Evolutionary conservation across 495 filamentous ascomycete genomes (phyloP).

Genomic region (Pseudevernia furfuracea): DNA sequence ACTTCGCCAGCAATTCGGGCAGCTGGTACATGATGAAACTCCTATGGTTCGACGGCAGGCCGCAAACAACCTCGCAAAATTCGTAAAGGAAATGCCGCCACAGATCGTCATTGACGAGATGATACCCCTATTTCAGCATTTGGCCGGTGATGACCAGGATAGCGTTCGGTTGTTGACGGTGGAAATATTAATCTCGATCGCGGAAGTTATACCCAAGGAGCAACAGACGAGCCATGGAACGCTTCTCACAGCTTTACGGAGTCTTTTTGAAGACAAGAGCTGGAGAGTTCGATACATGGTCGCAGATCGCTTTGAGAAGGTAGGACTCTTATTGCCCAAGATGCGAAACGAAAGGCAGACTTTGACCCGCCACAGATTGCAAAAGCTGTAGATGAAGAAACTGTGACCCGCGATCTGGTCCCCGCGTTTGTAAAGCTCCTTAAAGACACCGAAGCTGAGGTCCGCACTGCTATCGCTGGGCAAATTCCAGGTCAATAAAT

Average conservation of each 20-base stretch:
- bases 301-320: conserved; percentile 96
- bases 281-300: conserved; percentile 99
- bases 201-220: conserved; percentile 95
- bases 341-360: conserved; percentile 4
- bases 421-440: conserved; percentile 95
- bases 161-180: conserved; percentile 94
- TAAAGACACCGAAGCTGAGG: conserved; percentile 95
- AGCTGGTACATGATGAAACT: conserved; percentile 93
- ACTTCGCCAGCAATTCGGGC: conserved; percentile 80
- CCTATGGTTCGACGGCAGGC: conserved; percentile 97
- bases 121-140: conserved; percentile 97
- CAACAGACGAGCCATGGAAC: conserved; percentile 95
- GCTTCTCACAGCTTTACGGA: conserved; percentile 79
- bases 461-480: conserved; percentile 91
- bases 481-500: conserved; percentile 74
- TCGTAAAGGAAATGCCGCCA: conserved; percentile 90
- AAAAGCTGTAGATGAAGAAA: conserved; percentile 96
- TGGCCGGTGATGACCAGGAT: conserved; percentile 92
- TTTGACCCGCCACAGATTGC: conserved; percentile 58
- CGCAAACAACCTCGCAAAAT: conserved; percentile 92
- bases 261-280: conserved; percentile 95
- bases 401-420: conserved; percentile 85
- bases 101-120: conserved; percentile 92
- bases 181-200: conserved; percentile 91
- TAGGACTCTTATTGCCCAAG: conserved; percentile 28